Conservation (phyloP, 129 eudicot species). For the Gnaphalium uliginosum region DNA sequence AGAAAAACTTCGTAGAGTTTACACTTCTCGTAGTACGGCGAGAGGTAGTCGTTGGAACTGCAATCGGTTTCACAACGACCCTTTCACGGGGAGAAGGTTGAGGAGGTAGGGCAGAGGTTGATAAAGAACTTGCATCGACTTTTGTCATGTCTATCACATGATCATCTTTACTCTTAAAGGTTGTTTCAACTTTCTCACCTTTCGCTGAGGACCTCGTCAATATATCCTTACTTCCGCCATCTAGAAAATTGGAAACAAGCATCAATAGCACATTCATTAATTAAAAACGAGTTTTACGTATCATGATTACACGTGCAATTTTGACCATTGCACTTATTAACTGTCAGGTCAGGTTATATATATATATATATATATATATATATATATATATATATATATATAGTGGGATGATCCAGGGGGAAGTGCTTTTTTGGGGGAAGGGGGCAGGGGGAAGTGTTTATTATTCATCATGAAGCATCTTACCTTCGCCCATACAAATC, state of each 20-base stretch:
- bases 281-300: background rate
- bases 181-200: conserved; percentile 29
- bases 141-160: conserved; percentile 68
- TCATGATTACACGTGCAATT: background rate
- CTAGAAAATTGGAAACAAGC: conserved; percentile 1
- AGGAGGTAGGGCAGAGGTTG: conserved; percentile 12
- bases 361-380: too few relatives aligned
- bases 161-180: conserved; percentile 43
- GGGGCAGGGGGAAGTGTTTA: too few relatives aligned
- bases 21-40: conserved; percentile 33
- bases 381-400: too few relatives aligned
- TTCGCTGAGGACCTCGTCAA: conserved; percentile 9
- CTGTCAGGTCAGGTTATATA: background rate
- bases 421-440: too few relatives aligned
- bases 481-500: too few relatives aligned
- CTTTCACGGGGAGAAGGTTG: conserved; percentile 41
- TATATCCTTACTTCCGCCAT: conserved; percentile 12
- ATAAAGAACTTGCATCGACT: conserved; percentile 28
- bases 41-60: conserved; percentile 26
- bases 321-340: background rate
- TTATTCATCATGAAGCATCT: too few relatives aligned
- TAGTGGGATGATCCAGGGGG: too few relatives aligned
- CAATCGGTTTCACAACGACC: conserved; percentile 47
- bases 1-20: conserved; percentile 53
- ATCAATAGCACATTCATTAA: background rate